phyloP scores from a whole-genome alignment of 2,329 filamentous ascomycete genomes.

The Calonectria crousiana region DNA sequence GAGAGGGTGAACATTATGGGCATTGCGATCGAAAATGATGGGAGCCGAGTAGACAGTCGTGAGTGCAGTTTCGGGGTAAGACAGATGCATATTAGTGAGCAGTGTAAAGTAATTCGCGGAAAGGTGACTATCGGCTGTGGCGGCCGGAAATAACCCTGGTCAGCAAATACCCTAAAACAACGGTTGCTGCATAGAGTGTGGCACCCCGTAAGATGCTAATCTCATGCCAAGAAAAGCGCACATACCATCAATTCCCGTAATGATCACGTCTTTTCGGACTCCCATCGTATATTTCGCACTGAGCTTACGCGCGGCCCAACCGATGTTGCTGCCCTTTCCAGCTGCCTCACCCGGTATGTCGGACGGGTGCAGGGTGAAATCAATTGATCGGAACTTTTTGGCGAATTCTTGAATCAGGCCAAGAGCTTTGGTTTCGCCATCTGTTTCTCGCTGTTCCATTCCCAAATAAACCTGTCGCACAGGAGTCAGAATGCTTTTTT shows the following conservation, averaged over 20 bases:
- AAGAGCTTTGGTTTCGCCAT: slow-evolving; percentile 71
- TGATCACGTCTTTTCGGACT: slow-evolving; percentile 70
- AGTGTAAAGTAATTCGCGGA: slow-evolving; percentile 75
- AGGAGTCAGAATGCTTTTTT: slow-evolving; percentile 18
- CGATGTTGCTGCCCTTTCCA: slow-evolving; percentile 81
- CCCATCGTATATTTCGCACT: slow-evolving; percentile 69
- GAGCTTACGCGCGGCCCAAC: slow-evolving; percentile 76
- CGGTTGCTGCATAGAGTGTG: not conserved
- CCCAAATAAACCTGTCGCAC: slow-evolving; percentile 73
- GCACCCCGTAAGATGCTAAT: slow-evolving; percentile 14
- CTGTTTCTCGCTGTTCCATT: slow-evolving; percentile 77
- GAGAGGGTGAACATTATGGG: slow-evolving; percentile 74
- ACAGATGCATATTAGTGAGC: slow-evolving; percentile 72
- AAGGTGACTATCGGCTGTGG: slow-evolving; percentile 77
- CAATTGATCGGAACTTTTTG: slow-evolving; percentile 74
- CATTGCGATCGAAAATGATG: slow-evolving; percentile 81
- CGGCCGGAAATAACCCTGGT: slow-evolving; percentile 17
- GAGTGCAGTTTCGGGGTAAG: slow-evolving; percentile 68
- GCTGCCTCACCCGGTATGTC: slow-evolving; percentile 76
- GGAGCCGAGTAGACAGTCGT: slow-evolving; percentile 77
- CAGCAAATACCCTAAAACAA: slow-evolving; percentile 5
- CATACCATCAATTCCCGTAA: slow-evolving; percentile 81
- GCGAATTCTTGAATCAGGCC: slow-evolving; percentile 72
- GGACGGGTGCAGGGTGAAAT: slow-evolving; percentile 75
- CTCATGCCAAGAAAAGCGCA: slow-evolving; percentile 28